Conservation (phyloP, 164 flowering plant species). For the Umbellularia californica region DNA sequence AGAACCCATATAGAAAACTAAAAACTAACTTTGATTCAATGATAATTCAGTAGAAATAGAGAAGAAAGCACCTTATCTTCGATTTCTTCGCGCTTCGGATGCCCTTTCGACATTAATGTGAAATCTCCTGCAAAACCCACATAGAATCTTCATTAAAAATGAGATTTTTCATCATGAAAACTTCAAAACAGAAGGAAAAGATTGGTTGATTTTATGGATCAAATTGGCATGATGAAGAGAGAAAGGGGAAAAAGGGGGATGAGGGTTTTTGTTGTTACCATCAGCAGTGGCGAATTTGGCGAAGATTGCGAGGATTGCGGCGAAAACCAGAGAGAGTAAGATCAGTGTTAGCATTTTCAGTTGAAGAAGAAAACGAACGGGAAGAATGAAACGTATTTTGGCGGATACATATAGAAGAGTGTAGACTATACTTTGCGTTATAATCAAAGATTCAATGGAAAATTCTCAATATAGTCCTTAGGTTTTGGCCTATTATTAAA, state of each 20-base stretch:
- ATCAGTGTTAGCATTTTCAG: slow-evolving; percentile 14
- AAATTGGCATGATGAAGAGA: neutral
- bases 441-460: no score
- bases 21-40: neutral
- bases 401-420: no score
- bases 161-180: neutral
- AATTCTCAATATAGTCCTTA: no score
- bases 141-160: no score
- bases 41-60: neutral
- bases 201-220: neutral
- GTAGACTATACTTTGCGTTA: no score
- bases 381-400: neutral
- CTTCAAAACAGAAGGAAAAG: neutral
- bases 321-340: slow-evolving; percentile 12
- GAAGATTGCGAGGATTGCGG: slow-evolving; percentile 17
- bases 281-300: slow-evolving; percentile 52
- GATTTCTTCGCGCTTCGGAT: slow-evolving; percentile 62
- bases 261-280: slow-evolving; percentile 34
- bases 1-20: slow-evolving; percentile 1
- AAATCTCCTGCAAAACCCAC: slow-evolving; percentile 55
- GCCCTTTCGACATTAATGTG: slow-evolving; percentile 51
- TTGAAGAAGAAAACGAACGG: neutral
- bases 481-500: no score
- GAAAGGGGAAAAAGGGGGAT: neutral
- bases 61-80: slow-evolving; percentile 63